A percentile compares a stretch with the other conserved stretches of the same genome.
These are phyloP conservation scores for Forsythia suspensa DNA, from an alignment of 257 asterid genomes.

Conservation along the genomic window DNA sequence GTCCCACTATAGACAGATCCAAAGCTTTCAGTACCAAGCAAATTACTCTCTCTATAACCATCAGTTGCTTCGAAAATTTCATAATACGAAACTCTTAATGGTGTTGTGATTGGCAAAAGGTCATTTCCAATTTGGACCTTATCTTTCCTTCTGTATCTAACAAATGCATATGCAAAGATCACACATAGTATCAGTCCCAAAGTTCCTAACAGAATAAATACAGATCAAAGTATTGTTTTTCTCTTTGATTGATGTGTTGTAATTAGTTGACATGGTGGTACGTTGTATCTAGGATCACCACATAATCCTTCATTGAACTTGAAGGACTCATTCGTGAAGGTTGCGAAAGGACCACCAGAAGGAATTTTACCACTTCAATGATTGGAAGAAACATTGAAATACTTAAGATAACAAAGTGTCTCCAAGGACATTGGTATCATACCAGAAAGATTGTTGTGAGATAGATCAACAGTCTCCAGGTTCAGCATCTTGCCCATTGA, in stretches of 20 bases:
- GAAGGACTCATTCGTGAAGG: slow-evolving; percentile 10
- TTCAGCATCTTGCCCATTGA: background rate
- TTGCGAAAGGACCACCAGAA: slow-evolving; percentile 5
- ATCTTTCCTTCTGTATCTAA: background rate
- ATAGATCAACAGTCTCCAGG: background rate
- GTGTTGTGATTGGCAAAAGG: background rate
- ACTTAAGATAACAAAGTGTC: background rate
- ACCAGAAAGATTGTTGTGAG: slow-evolving; percentile 12
- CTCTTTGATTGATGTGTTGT: background rate
- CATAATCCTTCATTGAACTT: slow-evolving; percentile 5
- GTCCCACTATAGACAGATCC: slow-evolving; percentile 18
- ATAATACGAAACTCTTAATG: slow-evolving; percentile 4
- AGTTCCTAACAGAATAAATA: background rate
- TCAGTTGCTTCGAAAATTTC: slow-evolving; percentile 14
- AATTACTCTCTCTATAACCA: background rate
- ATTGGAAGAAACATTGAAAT: slow-evolving; percentile 22
- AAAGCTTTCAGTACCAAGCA: slow-evolving; percentile 10
- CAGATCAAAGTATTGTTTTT: background rate
- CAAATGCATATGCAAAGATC: background rate
- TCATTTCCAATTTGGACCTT: background rate
- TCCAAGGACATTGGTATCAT: background rate
- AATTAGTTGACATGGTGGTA: background rate
- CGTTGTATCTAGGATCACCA: background rate
- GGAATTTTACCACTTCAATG: slow-evolving; percentile 16
- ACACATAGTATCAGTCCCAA: background rate